Evolutionary conservation across 768 basidiomycete species (phyloP).

Genomic region (Suillus hirtellus): DNA sequence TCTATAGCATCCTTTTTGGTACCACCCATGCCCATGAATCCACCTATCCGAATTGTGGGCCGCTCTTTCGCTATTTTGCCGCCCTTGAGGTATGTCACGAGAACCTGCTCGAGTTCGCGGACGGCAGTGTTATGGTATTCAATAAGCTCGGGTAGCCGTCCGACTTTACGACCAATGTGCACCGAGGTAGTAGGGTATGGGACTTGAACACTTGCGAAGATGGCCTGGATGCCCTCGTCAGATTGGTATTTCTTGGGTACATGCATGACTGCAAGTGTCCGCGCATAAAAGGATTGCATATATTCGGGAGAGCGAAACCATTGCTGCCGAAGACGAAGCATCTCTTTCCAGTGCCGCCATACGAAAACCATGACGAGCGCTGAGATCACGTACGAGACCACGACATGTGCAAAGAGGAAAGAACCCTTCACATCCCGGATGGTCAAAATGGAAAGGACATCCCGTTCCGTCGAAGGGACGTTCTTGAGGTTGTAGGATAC

Average conservation of each 20-base stretch:
- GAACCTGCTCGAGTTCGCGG: conserved; percentile 83
- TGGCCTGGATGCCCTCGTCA: conserved; percentile 78
- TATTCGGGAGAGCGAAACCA: conserved; percentile 95
- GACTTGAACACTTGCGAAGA: conserved; percentile 73
- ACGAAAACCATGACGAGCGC: conserved; percentile 69
- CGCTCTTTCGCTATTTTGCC: conserved; percentile 78
- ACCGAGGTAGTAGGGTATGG: conserved; percentile 93
- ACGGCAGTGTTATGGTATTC: conserved; percentile 94
- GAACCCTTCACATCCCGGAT: conserved; percentile 78
- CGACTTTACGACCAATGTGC: conserved; percentile 85
- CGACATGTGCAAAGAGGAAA: conserved; percentile 83
- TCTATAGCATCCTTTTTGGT: conserved; percentile 90
- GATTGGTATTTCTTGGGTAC: conserved; percentile 81
- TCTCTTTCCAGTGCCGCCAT: conserved; percentile 72
- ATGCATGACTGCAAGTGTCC: conserved; percentile 80
- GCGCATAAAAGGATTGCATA: conserved; percentile 86
- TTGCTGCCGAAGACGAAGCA: conserved; percentile 74
- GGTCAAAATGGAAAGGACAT: conserved; percentile 78
- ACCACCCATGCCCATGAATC: conserved; percentile 81
- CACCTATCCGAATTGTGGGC: conserved; percentile 79
- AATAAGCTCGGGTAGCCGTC: conserved; percentile 85
- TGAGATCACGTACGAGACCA: conserved; percentile 79
- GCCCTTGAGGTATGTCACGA: conserved; percentile 88
- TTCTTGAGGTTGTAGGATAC: conserved; percentile 77
- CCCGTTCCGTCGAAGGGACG: conserved; percentile 50